Evolutionary conservation across 176 grass and related monocot species (phyloP), one percentile per base, ranked within the genome.

Genomic region (Lolium multiflorum): DNA sequence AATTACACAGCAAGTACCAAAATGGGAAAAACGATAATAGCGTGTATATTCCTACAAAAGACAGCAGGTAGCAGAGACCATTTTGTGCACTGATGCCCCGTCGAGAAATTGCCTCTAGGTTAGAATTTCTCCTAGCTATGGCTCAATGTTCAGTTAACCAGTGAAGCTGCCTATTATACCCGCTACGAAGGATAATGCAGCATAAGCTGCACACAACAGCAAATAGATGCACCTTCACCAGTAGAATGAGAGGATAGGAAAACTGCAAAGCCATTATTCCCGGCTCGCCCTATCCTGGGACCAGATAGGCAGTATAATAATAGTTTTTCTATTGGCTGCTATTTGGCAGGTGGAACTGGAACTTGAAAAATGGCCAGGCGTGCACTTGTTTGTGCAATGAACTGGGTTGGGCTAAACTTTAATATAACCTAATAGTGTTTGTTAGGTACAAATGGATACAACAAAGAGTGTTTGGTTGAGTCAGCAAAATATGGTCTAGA

Each of bases 121-220:
- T 54, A 63, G 50, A 74, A 60, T 49, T 77, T 84, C 13, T 77
- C 82, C 82, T 79, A 66, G 58, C 58, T 73, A 80, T 24, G 46
- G 16, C 66, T 72, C 65, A 50, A 13, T 59, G 55, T 28, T 75
- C 72, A 28, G 72, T 75, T 22, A 50, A 28, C 22, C 72, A 28
- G 44, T 51, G 72, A 35, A 35, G 31, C 31, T 35, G 31, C 31
- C 31, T 35, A 35, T 35, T 35, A 35, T 35, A 35, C 31, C 31
- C 31, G 31, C 31, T 35, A 88, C 16, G 12, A 74, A 77, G 9
- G 72, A 60, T 22, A 78, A 62, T 24, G 21, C 41, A 57, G 21
- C 21, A 64, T 12, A 65, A 14, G 60, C 61, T 64, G 11, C 21
- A 62, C 60, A 62, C 62, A 31, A 31, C 17, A 67, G 28, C 26